A percentile compares a stretch with the other conserved stretches of the same genome.
Conservation (phyloP, 2,329 filamentous ascomycete genomes). For the Hypoxylon sp. region DNA sequence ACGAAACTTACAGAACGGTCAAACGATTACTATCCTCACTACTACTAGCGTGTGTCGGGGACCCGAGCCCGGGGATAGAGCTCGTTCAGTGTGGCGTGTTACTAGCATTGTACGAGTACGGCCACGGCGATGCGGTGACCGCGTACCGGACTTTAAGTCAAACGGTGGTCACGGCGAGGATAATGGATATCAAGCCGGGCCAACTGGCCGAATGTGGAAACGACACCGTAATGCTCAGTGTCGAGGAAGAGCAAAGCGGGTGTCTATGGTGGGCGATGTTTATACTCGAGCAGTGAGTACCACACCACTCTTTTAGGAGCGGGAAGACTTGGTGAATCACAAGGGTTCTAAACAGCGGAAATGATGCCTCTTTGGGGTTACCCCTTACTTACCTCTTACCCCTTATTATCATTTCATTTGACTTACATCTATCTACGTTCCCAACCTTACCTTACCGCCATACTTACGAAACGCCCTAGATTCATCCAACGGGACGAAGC, state of each 20-base stretch:
- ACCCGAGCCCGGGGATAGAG: constrained; percentile 54
- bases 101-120: constrained; percentile 60
- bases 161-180: constrained; percentile 55
- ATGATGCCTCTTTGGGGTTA: background rate
- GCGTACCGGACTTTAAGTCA: constrained; percentile 60
- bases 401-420: background rate
- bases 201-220: constrained; percentile 52
- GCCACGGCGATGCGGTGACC: constrained; percentile 58
- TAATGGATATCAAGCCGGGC: constrained; percentile 56
- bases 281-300: constrained; percentile 59
- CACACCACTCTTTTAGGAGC: background rate
- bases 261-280: constrained; percentile 61
- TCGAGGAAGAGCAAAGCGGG: constrained; percentile 56
- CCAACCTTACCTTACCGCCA: background rate
- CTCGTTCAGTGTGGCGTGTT: constrained; percentile 59
- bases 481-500: constrained; percentile 52
- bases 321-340: background rate
- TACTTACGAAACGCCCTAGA: constrained; percentile 36
- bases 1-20: constrained; percentile 56
- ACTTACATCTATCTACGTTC: background rate
- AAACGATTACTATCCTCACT: constrained; percentile 57
- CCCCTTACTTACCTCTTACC: background rate
- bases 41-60: constrained; percentile 52
- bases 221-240: constrained; percentile 41
- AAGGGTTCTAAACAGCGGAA: background rate